Percentiles rank a stretch among this genome's conserved stretches.
These are phyloP conservation scores for Paramarasmius palmivorus DNA, from an alignment of 1,284 basidiomycete genomes.

Conservation along the genomic window DNA sequence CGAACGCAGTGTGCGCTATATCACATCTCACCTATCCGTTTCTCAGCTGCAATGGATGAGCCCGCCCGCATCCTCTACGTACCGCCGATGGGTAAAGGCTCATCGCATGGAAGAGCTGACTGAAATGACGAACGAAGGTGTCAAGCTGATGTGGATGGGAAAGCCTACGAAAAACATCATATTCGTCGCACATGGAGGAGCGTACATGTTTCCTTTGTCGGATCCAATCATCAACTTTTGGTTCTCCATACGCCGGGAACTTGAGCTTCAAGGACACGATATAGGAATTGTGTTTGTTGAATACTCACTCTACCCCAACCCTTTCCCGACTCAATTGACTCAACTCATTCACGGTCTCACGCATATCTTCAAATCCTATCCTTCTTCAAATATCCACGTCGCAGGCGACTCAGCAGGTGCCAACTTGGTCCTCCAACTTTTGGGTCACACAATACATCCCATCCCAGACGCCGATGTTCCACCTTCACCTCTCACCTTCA, in stretches of 20 bases:
- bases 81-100: no score
- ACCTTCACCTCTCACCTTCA: background rate
- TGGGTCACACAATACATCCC: slow-evolving; percentile 34
- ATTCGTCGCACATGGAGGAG: slow-evolving; percentile 24
- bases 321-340: slow-evolving; percentile 37
- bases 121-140: no score
- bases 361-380: slow-evolving; percentile 36
- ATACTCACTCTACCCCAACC: slow-evolving; percentile 22
- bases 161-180: slow-evolving; percentile 31
- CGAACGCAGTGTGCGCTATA: background rate
- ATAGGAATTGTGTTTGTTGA: slow-evolving; percentile 17
- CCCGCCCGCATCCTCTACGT: no score
- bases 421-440: slow-evolving; percentile 44
- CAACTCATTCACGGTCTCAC: slow-evolving; percentile 33
- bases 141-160: no score
- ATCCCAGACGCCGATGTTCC: slow-evolving; percentile 13
- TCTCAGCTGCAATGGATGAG: slow-evolving; percentile 4
- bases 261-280: slow-evolving; percentile 12
- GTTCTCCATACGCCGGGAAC: slow-evolving; percentile 15
- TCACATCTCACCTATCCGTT: background rate
- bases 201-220: slow-evolving; percentile 9
- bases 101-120: no score
- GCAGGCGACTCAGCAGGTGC: slow-evolving; percentile 52
- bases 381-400: slow-evolving; percentile 49
- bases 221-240: slow-evolving; percentile 12